Evolutionary conservation across 768 basidiomycete genomes (phyloP), one percentile per base, ranked within the genome.

Genomic region (Suillus variegatus): DNA sequence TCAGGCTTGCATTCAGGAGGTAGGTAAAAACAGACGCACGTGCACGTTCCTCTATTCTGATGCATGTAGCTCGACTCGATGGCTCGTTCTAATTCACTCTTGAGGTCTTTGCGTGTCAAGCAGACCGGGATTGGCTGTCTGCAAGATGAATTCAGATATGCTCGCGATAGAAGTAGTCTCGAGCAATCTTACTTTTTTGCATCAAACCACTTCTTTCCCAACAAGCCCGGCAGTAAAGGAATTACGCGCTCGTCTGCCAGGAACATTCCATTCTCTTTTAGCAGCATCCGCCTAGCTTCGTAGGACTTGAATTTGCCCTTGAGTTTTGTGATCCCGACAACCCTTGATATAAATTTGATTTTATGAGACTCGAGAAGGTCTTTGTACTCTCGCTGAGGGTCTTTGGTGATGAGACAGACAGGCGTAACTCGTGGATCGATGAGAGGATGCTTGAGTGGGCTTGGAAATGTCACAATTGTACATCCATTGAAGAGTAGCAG

Each of bases 61-160:
- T 95, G 92, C 90, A 97, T 93, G 77, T 97, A 97, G 3, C 97
- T 96, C 13, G 95, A 95, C 5, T 89, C 89, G 68, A 99, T 88
- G 20, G 97, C 97, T 54, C 90, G 88, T 76, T 97, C 96, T 12
- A 99, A 85, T 72, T 98, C 95, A 56, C 83, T 85, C 76, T 98
- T 99, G 65, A 99, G 84, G 77, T 97, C 92, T 73, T 95, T 95
- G 28, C 90, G 87, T 13, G 85, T 89, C 61, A 99, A 76, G 68
- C 87, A 89, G n/a, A 99, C 97, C 1, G 97, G 95, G 40, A 98
- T 93, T 1, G 97, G 97, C 76, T 97, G 94, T 79, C 96, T 98
- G 65, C 6, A 66, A 58, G 25, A 22, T 60, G 8, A 60, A 46
- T 12, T 65, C 28, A 54, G 35, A 52, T 20, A 68, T 68, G n/a